These are phyloP conservation scores for Gigaspora rosea DNA, from an alignment of 192 early-diverging fungal genomes.

Conservation along the genomic window DNA sequence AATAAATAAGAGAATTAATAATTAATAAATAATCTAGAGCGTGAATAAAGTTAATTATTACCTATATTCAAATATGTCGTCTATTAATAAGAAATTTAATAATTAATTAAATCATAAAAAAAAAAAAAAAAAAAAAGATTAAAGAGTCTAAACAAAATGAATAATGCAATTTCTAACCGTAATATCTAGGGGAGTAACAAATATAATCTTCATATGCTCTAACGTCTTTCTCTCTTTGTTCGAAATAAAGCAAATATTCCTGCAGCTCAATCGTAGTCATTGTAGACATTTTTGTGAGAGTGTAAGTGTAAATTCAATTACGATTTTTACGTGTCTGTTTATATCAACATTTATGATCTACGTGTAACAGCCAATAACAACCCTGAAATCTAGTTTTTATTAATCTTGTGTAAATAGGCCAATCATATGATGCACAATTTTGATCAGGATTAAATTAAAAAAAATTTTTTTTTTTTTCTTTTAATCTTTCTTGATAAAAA, in stretches of 20 bases:
- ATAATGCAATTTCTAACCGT: background rate
- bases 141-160: background rate
- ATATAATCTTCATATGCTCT: background rate
- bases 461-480: no score
- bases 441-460: no score
- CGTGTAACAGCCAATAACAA: no score
- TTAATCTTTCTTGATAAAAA: no score
- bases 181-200: slow-evolving; percentile 1
- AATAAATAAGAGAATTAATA: background rate
- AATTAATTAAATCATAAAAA: background rate
- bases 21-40: background rate
- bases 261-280: no score
- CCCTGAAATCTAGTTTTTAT: no score
- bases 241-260: background rate
- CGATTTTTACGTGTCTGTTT: no score
- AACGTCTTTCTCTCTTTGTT: background rate
- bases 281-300: no score
- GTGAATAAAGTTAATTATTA: background rate
- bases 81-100: background rate
- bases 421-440: no score
- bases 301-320: no score
- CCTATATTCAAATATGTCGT: background rate
- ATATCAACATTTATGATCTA: no score
- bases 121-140: background rate
- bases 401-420: no score